Evolutionary conservation across 2,329 filamentous ascomycete species (phyloP).

Genomic region (Diplodia scrobiculata): DNA sequence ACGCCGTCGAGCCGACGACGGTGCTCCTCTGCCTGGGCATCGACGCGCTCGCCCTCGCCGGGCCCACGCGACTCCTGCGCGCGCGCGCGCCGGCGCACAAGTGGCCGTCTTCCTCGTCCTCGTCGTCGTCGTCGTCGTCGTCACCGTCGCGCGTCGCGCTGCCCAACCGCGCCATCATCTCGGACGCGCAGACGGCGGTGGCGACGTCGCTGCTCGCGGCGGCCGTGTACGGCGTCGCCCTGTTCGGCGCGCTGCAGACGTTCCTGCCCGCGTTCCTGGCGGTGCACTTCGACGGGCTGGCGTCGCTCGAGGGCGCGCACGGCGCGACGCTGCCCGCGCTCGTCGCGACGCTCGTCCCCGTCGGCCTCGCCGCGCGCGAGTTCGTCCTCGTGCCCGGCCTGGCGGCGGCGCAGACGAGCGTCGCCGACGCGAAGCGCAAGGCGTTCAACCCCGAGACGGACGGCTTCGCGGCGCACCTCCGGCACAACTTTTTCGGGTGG

Average conservation of each 20-base stretch:
- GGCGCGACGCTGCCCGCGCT: slow-evolving; percentile 56
- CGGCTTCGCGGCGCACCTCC: slow-evolving; percentile 68
- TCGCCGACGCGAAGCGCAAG: slow-evolving; percentile 50
- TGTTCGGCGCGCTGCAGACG: slow-evolving; percentile 69
- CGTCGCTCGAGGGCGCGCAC: slow-evolving; percentile 68
- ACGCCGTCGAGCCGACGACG: slow-evolving; percentile 65
- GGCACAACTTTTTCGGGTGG: slow-evolving; percentile 72
- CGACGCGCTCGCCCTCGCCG: slow-evolving; percentile 67
- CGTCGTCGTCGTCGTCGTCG: too few relatives aligned
- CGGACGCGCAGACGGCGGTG: slow-evolving; percentile 45
- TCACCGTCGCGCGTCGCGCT: slow-evolving; percentile 34
- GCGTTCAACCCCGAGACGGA: slow-evolving; percentile 67
- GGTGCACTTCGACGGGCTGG: slow-evolving; percentile 71
- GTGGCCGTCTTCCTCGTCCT: too few relatives aligned
- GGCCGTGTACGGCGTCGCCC: slow-evolving; percentile 71
- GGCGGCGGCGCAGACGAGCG: slow-evolving; percentile 48
- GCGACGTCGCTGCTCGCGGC: slow-evolving; percentile 70
- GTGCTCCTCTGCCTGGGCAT: slow-evolving; percentile 65
- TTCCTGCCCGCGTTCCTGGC: slow-evolving; percentile 74
- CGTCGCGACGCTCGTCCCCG: slow-evolving; percentile 62
- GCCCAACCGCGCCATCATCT: slow-evolving; percentile 48
- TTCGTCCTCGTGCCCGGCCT: slow-evolving; percentile 77
- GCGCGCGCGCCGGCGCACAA: slow-evolving; percentile 66
- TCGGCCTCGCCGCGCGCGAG: slow-evolving; percentile 70
- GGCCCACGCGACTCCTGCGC: slow-evolving; percentile 76